These are phyloP conservation scores for Neurospora intermedia DNA, from an alignment of 495 filamentous ascomycete genomes.

Conservation along the genomic window DNA sequence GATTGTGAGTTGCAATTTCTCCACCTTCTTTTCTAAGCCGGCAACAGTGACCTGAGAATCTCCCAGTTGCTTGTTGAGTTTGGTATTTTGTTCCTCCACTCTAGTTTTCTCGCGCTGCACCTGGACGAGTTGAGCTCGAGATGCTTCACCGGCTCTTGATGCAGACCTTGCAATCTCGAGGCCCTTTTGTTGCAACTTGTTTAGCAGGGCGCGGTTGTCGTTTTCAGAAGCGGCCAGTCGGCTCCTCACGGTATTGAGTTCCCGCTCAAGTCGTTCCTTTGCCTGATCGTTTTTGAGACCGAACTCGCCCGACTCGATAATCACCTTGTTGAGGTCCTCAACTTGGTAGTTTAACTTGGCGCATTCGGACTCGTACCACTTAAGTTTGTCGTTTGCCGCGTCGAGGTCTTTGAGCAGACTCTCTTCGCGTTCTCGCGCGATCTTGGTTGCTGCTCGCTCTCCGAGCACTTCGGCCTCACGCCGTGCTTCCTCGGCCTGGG, in stretches of 20 bases:
- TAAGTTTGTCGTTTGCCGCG: slow-evolving; percentile 54
- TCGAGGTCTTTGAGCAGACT: slow-evolving; percentile 71
- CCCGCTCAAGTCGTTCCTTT: slow-evolving; percentile 84
- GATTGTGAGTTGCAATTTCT: slow-evolving; percentile 78
- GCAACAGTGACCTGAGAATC: slow-evolving; percentile 78
- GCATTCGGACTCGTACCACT: slow-evolving; percentile 67
- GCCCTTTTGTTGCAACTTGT: slow-evolving; percentile 96
- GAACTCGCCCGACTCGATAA: slow-evolving; percentile 80
- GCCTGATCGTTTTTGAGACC: slow-evolving; percentile 81
- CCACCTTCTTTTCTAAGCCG: slow-evolving; percentile 88
- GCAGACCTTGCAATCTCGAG: slow-evolving; percentile 88
- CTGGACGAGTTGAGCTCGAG: slow-evolving; percentile 62
- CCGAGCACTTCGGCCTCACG: slow-evolving; percentile 68
- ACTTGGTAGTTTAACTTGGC: slow-evolving; percentile 61
- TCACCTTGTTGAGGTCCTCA: slow-evolving; percentile 69
- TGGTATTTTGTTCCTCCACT: slow-evolving; percentile 73
- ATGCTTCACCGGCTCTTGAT: slow-evolving; percentile 75
- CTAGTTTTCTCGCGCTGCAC: slow-evolving; percentile 79
- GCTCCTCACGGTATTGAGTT: slow-evolving; percentile 87
- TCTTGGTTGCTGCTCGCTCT: slow-evolving; percentile 66
- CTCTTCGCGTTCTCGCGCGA: slow-evolving; percentile 72
- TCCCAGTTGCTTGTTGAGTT: slow-evolving; percentile 72
- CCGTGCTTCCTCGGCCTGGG: slow-evolving; percentile 73
- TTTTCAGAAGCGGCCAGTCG: slow-evolving; percentile 89
- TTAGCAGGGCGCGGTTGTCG: slow-evolving; percentile 88